phyloP scores from a whole-genome alignment of 169 alveolate species.

The Eimeria praecox region DNA sequence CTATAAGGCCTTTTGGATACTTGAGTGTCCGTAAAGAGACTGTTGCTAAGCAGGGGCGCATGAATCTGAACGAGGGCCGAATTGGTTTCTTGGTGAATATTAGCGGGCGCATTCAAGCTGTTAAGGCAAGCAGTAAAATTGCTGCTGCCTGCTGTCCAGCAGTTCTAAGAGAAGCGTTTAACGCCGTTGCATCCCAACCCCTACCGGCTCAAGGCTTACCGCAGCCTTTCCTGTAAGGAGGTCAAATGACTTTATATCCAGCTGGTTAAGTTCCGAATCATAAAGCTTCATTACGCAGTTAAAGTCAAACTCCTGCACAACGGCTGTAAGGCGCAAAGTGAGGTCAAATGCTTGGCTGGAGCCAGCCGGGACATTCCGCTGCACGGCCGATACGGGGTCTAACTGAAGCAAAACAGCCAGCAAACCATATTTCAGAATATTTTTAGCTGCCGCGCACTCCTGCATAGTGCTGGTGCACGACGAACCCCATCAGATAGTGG shows the following conservation, averaged over 20 bases:
- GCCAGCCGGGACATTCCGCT: constrained; percentile 67
- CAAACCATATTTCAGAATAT: background rate
- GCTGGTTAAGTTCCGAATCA: constrained; percentile 68
- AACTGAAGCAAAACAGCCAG: constrained; percentile 40
- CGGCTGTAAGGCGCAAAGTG: constrained; percentile 72
- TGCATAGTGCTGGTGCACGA: background rate
- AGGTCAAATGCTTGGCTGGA: constrained; percentile 67
- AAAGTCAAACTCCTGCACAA: constrained; percentile 62
- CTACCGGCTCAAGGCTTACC: constrained; percentile 14
- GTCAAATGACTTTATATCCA: constrained; percentile 59
- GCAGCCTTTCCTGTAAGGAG: constrained; percentile 66
- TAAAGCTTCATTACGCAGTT: constrained; percentile 71
- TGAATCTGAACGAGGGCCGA: background rate
- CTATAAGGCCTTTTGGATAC: background rate
- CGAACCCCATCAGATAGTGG: background rate
- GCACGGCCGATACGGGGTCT: constrained; percentile 72
- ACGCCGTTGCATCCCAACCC: background rate
- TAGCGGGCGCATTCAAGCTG: background rate
- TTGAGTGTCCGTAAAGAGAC: no score
- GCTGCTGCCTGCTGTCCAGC: background rate
- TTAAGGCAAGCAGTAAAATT: background rate
- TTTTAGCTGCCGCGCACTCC: background rate
- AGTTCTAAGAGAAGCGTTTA: background rate
- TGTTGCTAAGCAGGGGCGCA: background rate
- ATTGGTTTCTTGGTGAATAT: background rate